Evolutionary conservation across 306 rosid species (phyloP), one percentile per base, ranked within the genome.

Genomic region (Dryas drummondii): DNA sequence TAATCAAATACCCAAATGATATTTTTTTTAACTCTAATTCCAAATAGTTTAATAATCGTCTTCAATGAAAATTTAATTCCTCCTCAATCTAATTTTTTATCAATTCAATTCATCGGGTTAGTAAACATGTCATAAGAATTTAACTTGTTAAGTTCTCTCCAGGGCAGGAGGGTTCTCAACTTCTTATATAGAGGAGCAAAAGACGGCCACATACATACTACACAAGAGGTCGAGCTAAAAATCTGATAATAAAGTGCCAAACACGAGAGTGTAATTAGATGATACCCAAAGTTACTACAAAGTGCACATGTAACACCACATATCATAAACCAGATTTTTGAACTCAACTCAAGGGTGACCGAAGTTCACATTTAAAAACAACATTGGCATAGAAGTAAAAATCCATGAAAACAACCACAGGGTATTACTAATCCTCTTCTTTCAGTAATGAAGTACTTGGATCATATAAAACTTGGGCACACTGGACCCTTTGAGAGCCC

Each of bases 401-500:
- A 44, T 71, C 62, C 72, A 41, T 2, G 80, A 40, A 68, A 50
- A 69, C 69, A 60, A 54, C 46, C 52, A n/a, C 55, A 15, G 7
- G 1, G 61, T 44, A 57, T 70, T 40, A 57, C 67, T 22, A 66
- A 53, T 52, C 79, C 50, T 44, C 71, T 73, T 52, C 37, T 16
- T 69, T 58, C 12, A 26, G 45, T 13, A 60, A 45, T 10, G 48
- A n/a, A 61, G 42, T 40, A 64, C 56, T 48, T 54, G 40, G 50
- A 68, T 81, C 82, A 89, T 49, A 89, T 81, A 72, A 91, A 77
- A 78, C 90, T 90, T 73, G 97, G 97, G 84, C 82, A 78, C 57
- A 87, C 85, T 1, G 99, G 97, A 81, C 99, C 98, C 88, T 96
- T 92, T 2, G 93, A 92, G 19, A 96, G 83, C 40, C 98, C 98